Evolutionary conservation across 2,329 filamentous ascomycete species (phyloP), one percentile per base, ranked within the genome.

Genomic region (Monilinia laxa): DNA sequence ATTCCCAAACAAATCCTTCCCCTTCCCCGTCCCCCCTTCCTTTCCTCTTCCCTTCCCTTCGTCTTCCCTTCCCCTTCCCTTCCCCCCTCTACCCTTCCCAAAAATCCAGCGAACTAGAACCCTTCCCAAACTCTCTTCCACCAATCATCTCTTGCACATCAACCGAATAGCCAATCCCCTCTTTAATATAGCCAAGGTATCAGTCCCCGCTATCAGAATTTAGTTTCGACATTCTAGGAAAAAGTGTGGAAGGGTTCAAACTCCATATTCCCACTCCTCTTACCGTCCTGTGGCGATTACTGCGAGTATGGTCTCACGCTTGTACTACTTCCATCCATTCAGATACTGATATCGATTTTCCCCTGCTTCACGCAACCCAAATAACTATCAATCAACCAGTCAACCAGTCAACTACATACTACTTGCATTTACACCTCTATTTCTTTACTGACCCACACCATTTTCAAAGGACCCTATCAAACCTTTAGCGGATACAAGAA

Each of bases 361-460:
- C 58, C 58, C 58, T 62, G 58, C 58, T 62, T 62, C 58, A 16
- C 20, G 31, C 45, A 62, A 35, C 31, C 45, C 40, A 42, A 62
- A 51, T 25, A 62, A 25, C 25, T 35, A 47, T 31, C 45, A 62
- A 47, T 38, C 3, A 51, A 38, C 28, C n/a, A 60, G 45, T 47
- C 45, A 47, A 47, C 45, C 9, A 49, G 42, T 4, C 12, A 40
- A 11, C 42, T n/a, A 51, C 47, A 12, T n/a, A 10, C 58, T 62
- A 38, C 58, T 20, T 62, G 58, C 45, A 62, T 62, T 62, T 49
- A 51, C 47, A 62, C 58, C 47, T 62, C 58, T 51, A 11, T 35
- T 62, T 11, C 58, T 62, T 42, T 62, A 49, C 56, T 31, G 64
- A 62, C 64, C 64, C 64, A 66, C 64, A 54, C 64, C 49, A 25